A percentile compares a stretch with the other conserved stretches of the same genome.
phyloP scores from a whole-genome alignment of 2,329 filamentous ascomycete genomes.

The Coccinonectria pachysandricola region DNA sequence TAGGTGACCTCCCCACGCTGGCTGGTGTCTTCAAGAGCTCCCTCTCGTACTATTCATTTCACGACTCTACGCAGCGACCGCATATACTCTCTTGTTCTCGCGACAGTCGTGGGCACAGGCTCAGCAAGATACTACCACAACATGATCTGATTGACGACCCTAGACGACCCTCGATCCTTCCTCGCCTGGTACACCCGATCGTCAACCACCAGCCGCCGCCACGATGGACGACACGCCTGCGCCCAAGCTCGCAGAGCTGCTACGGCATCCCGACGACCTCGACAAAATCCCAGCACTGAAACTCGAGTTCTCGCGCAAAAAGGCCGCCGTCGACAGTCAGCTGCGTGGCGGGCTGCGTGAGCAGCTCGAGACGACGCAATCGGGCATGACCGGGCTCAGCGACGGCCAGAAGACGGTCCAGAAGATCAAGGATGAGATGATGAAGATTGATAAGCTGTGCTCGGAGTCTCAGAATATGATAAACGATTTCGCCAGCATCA shows the following conservation, averaged over 20 bases:
- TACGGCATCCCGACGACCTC: slow-evolving; percentile 91
- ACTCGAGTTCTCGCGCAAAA: slow-evolving; percentile 89
- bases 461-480: slow-evolving; percentile 97
- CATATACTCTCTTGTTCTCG: no score
- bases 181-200: no score
- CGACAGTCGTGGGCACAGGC: no score
- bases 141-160: slow-evolving; percentile 20
- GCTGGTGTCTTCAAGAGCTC: no score
- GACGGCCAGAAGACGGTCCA: slow-evolving; percentile 88
- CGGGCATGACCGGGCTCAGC: slow-evolving; percentile 78
- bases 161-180: no score
- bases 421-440: slow-evolving; percentile 95
- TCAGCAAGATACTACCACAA: slow-evolving; percentile 4
- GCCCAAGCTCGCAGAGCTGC: slow-evolving; percentile 80
- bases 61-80: no score
- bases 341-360: slow-evolving; percentile 80
- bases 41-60: no score
- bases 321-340: slow-evolving; percentile 80
- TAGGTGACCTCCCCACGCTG: no score
- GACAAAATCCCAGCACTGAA: slow-evolving; percentile 90
- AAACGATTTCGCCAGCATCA: slow-evolving; percentile 88
- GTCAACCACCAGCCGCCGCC: slow-evolving; percentile 9
- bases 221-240: slow-evolving; percentile 48
- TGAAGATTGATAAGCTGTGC: slow-evolving; percentile 95
- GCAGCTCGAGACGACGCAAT: slow-evolving; percentile 88